Evolutionary conservation across 2,329 filamentous ascomycete genomes (phyloP), one percentile per base, ranked within the genome.

Genomic region (Sporothrix inflata): DNA sequence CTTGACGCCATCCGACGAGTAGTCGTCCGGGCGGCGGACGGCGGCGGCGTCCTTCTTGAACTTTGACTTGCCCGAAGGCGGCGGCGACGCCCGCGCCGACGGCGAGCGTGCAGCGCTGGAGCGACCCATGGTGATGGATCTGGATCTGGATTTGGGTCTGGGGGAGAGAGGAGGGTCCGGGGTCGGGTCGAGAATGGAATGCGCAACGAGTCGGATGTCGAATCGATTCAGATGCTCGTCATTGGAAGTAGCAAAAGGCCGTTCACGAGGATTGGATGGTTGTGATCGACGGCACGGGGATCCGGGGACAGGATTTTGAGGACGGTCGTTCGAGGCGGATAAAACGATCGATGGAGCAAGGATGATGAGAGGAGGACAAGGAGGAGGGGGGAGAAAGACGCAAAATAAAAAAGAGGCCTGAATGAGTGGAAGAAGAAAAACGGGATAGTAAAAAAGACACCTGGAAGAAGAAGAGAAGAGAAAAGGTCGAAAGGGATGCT

Each of bases 1-100:
- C 76, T 89, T 87, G 71, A 98, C 92, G 67, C 92, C 92, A 68
- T 93, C 89, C 1, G 92, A 94, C 72, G 90, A 88, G 84, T 93
- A 94, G 78, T 91, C 89, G 67, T 83, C 80, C 70, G 80, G 77
- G 69, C 75, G 76, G 38, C 16, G 30, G 21, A 38, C 49, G 76
- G 24, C 30, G 19, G 27, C 70, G 2, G 34, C 2, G 9, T 49
- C 40, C 45, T 69, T 71, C 11, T 72, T 69, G 49, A 27, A 77
- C 73, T 55, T 69, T 19, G 75, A 77, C 75, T 80, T 76, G 73
- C 74, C 75, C 75, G 67, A 34, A 19, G 51, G 61, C 24, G 65
- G 27, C 0, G 71, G 69, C 21, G 72, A 65, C 19, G 71, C 40
- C 61, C 60, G 63, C 55, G 71, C 65, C 34, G 70, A 55, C 40